These are phyloP conservation scores for Silene noctiflora DNA, from an alignment of 179 eudicot genomes.

Conservation along the genomic window DNA sequence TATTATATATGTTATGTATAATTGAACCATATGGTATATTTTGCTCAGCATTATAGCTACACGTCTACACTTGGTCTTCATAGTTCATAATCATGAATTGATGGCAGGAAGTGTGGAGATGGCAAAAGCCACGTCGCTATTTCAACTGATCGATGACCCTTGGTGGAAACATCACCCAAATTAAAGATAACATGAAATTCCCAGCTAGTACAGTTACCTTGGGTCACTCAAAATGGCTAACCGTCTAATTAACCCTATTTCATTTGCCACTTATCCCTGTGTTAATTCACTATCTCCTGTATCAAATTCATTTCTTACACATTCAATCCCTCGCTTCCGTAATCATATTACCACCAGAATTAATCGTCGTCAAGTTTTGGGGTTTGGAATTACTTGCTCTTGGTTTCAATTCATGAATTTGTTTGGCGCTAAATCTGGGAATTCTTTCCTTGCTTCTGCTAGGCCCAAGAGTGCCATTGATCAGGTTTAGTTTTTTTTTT, in stretches of 20 bases:
- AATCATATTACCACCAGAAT: slow-evolving; percentile 10
- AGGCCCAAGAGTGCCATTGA: slow-evolving; percentile 58
- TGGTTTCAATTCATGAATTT: slow-evolving; percentile 61
- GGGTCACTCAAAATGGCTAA: slow-evolving; percentile 25
- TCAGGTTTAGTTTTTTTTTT: slow-evolving; percentile 35
- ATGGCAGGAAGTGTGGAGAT: slow-evolving; percentile 3
- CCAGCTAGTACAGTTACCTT: not conserved
- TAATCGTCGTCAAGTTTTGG: slow-evolving; percentile 54
- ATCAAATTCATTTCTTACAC: slow-evolving; percentile 9
- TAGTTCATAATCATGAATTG: not conserved
- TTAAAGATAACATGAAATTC: slow-evolving; percentile 2
- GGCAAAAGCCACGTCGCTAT: slow-evolving; percentile 26
- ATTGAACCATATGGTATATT: no score
- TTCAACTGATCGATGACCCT: no score
- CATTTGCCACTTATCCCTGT: slow-evolving; percentile 19
- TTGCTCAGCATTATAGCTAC: no score
- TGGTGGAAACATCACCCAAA: not conserved
- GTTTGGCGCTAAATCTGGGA: slow-evolving; percentile 40
- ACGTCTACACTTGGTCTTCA: no score
- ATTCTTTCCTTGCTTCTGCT: slow-evolving; percentile 79
- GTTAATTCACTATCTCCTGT: not conserved
- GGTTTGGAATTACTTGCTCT: slow-evolving; percentile 54
- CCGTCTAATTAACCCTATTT: slow-evolving; percentile 30
- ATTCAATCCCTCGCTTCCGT: slow-evolving; percentile 9
- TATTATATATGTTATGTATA: no score